These are phyloP conservation scores for Biscogniauxia mediterranea DNA, from an alignment of 2,329 filamentous ascomycete species.

Conservation along the genomic window DNA sequence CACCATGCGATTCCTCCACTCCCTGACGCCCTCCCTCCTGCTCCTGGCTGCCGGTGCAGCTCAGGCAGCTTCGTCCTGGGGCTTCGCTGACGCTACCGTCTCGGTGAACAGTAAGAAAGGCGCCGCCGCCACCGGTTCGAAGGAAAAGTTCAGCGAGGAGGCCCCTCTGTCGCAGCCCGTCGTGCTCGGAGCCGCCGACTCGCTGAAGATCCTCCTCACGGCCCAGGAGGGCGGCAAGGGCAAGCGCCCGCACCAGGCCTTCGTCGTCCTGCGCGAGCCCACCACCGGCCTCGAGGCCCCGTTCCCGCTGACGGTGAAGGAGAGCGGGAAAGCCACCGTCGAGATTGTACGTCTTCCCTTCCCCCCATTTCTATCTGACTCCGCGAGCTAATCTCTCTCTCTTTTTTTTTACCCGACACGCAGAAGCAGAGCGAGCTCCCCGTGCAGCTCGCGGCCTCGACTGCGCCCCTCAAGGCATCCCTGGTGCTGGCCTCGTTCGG, in stretches of 20 bases:
- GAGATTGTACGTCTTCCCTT: constrained; percentile 68
- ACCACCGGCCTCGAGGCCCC: constrained; percentile 79
- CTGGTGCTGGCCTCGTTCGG: constrained; percentile 88
- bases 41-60: constrained; percentile 50
- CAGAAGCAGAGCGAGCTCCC: constrained; percentile 90
- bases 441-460: constrained; percentile 69
- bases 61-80: constrained; percentile 62
- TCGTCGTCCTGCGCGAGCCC: constrained; percentile 76
- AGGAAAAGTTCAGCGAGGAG: constrained; percentile 65
- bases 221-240: constrained; percentile 73
- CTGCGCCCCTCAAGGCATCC: constrained; percentile 71
- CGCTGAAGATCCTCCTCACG: constrained; percentile 79
- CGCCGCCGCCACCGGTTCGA: constrained; percentile 45
- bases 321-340: constrained; percentile 80
- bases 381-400: constrained; percentile 18
- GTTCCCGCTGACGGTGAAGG: constrained; percentile 80
- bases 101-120: constrained; percentile 65
- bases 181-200: constrained; percentile 64
- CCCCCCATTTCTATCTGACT: neutral
- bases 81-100: constrained; percentile 70
- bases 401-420: neutral
- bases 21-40: constrained; percentile 40
- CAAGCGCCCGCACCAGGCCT: constrained; percentile 91
- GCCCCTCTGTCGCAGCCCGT: constrained; percentile 63
- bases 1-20: constrained; percentile 43